These are phyloP conservation scores for Podaxis pistillaris DNA, from an alignment of 768 basidiomycete species.

Conservation along the genomic window DNA sequence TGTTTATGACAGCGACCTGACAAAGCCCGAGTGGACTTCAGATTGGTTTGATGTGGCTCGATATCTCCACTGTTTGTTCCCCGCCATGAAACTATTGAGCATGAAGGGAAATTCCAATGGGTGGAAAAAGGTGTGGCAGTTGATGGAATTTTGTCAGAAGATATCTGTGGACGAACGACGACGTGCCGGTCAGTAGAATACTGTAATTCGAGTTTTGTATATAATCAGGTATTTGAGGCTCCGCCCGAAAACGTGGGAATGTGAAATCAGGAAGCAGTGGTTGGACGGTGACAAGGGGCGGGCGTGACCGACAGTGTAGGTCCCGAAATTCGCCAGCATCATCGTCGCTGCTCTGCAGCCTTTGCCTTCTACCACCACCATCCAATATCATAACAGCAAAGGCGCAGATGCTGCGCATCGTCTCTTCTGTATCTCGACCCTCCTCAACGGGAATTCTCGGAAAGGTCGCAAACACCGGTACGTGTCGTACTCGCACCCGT, in stretches of 20 bases:
- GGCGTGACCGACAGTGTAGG: constrained; percentile 40
- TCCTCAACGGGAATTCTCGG: constrained; percentile 69
- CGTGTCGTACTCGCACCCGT: background rate
- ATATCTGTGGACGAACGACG: background rate
- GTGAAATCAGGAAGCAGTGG: constrained; percentile 40
- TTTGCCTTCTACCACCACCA: constrained; percentile 28
- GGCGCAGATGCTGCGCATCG: constrained; percentile 62
- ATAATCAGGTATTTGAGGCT: constrained; percentile 18
- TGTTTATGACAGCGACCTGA: background rate
- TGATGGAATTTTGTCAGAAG: background rate
- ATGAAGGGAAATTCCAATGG: background rate
- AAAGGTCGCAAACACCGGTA: constrained; percentile 43
- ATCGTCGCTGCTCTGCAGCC: constrained; percentile 29
- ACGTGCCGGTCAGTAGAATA: background rate
- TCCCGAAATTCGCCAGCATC: constrained; percentile 28
- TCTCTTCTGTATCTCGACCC: constrained; percentile 58
- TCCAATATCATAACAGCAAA: constrained; percentile 21
- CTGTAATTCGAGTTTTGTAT: background rate
- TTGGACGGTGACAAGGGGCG: constrained; percentile 33
- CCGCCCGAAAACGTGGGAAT: constrained; percentile 36
- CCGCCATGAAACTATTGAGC: background rate
- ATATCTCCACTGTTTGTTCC: background rate
- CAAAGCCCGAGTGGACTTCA: background rate
- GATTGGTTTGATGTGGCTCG: background rate
- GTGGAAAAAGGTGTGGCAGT: background rate